A percentile compares a stretch with the other conserved stretches of the same genome.
Evolutionary conservation across 305 asterid species (phyloP).

Genomic region (Striga hermonthica): DNA sequence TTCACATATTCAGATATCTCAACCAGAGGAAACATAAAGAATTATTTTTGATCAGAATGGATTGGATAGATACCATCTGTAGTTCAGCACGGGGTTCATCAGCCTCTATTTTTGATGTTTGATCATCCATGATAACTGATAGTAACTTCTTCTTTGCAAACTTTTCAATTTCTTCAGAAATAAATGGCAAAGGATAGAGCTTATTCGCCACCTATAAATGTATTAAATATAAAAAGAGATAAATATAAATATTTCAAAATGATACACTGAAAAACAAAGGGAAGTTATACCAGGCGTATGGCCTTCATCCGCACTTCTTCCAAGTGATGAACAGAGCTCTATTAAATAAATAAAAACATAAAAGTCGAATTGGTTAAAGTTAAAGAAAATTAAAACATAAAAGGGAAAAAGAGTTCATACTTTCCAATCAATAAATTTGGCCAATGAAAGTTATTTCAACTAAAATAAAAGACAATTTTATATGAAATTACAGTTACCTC

Average conservation of each 20-base stretch:
- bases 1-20: constrained; percentile 25
- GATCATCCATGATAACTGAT: constrained; percentile 53
- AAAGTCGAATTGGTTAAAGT: constrained; percentile 35
- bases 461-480: constrained; percentile 7
- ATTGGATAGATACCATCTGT: constrained; percentile 48
- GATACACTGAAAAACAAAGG: constrained; percentile 28
- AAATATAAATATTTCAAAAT: constrained; percentile 19
- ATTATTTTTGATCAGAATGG: constrained; percentile 13
- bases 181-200: constrained; percentile 81
- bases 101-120: constrained; percentile 42
- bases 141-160: constrained; percentile 86
- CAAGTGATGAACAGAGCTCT: constrained; percentile 88
- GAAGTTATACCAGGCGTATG: constrained; percentile 80
- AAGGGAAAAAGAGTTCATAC: constrained; percentile 16
- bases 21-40: constrained; percentile 23
- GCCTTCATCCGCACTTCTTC: constrained; percentile 99
- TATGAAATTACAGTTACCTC: constrained; percentile 17
- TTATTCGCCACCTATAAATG: constrained; percentile 84
- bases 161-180: constrained; percentile 76
- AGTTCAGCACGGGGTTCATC: constrained; percentile 49
- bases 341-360: constrained; percentile 28
- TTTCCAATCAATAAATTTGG: constrained; percentile 22
- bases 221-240: constrained; percentile 23
- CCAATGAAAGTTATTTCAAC: constrained; percentile 18
- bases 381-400: constrained; percentile 18